Base-by-base conservation (phyloP, 768 basidiomycete genomes). In the Favolaschia claudopus region DNA sequence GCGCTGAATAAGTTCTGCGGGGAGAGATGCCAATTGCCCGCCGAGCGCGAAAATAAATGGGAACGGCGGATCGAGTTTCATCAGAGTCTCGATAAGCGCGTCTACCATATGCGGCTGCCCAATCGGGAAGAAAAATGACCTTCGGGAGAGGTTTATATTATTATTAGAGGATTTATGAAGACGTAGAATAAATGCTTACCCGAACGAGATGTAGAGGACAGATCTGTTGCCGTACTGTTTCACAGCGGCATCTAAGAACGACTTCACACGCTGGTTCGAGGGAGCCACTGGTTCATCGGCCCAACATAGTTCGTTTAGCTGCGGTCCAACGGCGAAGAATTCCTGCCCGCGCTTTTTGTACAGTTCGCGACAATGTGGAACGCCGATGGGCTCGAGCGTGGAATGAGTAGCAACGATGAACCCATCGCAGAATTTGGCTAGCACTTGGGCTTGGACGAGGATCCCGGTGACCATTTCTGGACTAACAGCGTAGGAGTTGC, bases 121-220 rank as follows among this genome's bases (percentile, higher is more conserved):
- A 28, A 45, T 25, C 10, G 57, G 57, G 43, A 58, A 58, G 50
- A 45, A 58, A 2, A 58, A 20, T 6, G 57, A 58, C 17, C 56
- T 58, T 7, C 24, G 20, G 5, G 22, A 1, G n/a, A n/a, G n/a
- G n/a, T n/a, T n/a, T n/a, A 38, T 17, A 19, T 40, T 25, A 5
- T 20, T 38, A 3, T 38, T 19, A 10, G 37, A 17, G 20, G 9
- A 3, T 4, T 19, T 14, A 25, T 25, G 12, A 15, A 25, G 20
- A 25, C 28, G 17, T n/a, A 32, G 15, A 33, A 5, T 32, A 33
- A 33, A 17, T 17, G 36, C 56, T 1, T 24, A 58, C 49, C 57
- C 57, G 14, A 58, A 58, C 14, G 57, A 58, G 5, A 58, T 58
- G 49, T 58, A 58, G 15, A 58, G 43, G 15, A 50, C 57, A 4